These are phyloP conservation scores for Stylosanthes scabra DNA, from an alignment of 331 rosid species.

Conservation along the genomic window DNA sequence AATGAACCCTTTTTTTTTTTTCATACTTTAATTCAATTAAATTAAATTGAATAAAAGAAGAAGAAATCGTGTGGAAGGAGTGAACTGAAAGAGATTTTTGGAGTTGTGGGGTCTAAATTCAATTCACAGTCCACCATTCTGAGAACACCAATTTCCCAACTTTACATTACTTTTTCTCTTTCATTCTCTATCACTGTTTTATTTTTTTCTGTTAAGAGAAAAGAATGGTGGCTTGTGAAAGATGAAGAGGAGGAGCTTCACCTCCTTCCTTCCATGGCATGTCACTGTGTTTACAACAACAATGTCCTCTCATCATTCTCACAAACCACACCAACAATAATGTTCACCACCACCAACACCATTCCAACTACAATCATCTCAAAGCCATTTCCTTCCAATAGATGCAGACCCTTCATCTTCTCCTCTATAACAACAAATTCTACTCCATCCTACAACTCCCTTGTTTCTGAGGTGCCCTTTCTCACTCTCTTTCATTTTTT, in stretches of 20 bases:
- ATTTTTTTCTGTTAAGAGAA: slow-evolving; percentile 32
- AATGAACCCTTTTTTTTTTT: not conserved
- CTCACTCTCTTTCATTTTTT: not conserved
- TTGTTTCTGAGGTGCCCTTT: slow-evolving; percentile 78
- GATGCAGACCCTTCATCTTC: slow-evolving; percentile 56
- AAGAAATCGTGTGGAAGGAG: slow-evolving; percentile 59
- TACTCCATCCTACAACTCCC: slow-evolving; percentile 61
- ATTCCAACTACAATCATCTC: slow-evolving; percentile 2
- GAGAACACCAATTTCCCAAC: slow-evolving; percentile 41
- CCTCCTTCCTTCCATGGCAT: slow-evolving; percentile 91
- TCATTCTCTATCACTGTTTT: slow-evolving; percentile 13
- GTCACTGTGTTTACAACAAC: slow-evolving; percentile 62
- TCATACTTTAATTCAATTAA: too few species aligned
- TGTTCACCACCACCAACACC: slow-evolving; percentile 41
- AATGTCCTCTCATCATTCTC: slow-evolving; percentile 62
- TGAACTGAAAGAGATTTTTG: slow-evolving; percentile 42
- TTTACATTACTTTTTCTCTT: slow-evolving; percentile 40
- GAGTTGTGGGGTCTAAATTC: slow-evolving; percentile 38
- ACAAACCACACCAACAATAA: slow-evolving; percentile 43
- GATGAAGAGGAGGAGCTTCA: slow-evolving; percentile 60
- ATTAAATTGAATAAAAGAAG: not conserved
- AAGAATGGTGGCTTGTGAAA: slow-evolving; percentile 57
- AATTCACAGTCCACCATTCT: slow-evolving; percentile 47
- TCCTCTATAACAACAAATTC: slow-evolving; percentile 54
- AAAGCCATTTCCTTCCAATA: slow-evolving; percentile 40